phyloP scores from a whole-genome alignment of 805 yeast genomes.

The Candida ascalaphidarum region DNA sequence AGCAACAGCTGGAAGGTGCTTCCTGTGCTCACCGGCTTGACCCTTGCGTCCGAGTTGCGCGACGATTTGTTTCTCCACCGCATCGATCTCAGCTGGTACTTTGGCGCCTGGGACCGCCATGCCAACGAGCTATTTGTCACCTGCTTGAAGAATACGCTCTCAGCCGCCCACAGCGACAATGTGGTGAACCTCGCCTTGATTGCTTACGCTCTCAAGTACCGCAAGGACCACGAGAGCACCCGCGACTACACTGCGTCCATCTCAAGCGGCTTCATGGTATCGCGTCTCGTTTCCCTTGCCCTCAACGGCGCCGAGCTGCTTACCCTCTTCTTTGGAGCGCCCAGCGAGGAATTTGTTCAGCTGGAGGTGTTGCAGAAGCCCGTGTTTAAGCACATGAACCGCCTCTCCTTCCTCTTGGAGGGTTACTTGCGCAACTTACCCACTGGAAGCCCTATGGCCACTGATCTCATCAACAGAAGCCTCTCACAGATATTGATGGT shows the following conservation, averaged over 20 bases:
- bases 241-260: constrained; percentile 11
- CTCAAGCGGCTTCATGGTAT: constrained; percentile 10
- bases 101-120: constrained; percentile 25
- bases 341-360: constrained; percentile 5
- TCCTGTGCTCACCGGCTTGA: constrained; percentile 40
- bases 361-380: constrained; percentile 24
- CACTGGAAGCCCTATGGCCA: constrained; percentile 6
- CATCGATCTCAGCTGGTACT: constrained; percentile 21
- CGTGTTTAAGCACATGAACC: constrained; percentile 38
- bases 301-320: constrained; percentile 4
- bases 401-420: constrained; percentile 39
- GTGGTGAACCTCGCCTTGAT: constrained; percentile 22
- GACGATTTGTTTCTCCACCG: constrained; percentile 20
- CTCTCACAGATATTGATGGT: constrained; percentile 18
- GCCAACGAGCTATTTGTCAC: constrained; percentile 18
- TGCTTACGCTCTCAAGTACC: constrained; percentile 23
- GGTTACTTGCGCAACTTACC: constrained; percentile 15
- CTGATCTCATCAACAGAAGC: constrained; percentile 10
- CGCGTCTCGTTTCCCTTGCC: constrained; percentile 13
- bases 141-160: constrained; percentile 14
- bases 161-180: constrained; percentile 12
- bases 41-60: constrained; percentile 26
- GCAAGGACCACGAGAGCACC: constrained; percentile 13
- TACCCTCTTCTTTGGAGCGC: constrained; percentile 7
- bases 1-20: constrained; percentile 36